Base-by-base conservation (phyloP, 2,329 filamentous ascomycete species). In the Fusarium napiforme region DNA sequence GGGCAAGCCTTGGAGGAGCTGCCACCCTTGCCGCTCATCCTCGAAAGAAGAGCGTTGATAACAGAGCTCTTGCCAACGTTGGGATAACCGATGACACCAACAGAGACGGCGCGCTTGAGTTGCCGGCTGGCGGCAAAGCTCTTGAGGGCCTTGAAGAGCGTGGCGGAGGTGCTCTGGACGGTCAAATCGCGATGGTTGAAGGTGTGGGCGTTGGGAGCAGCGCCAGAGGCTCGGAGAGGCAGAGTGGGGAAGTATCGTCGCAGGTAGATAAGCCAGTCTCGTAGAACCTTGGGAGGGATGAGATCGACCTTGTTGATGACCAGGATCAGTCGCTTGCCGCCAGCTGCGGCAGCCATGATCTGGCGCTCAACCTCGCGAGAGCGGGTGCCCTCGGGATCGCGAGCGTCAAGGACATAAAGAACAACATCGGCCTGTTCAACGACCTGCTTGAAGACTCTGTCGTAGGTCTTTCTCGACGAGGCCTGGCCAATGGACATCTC, bases 31-130 rank as follows among this genome's bases (percentile, higher is more conserved):
- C 91, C 88, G 74, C 92, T 90, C 76, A 97, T 86, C 42, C 94
- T 90, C 42, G 93, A 91, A 26, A 94, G 92, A 63, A 98, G 90
- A 21, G 95, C 93, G 82, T 98, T 98, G 87, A 98, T 97, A 78
- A 98, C 94, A 57, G 95, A 97, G 34, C 94, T 97, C 86, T 98
- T 98, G 81, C 95, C 95, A 67, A 97, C 95, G 81, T 98, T 98
- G 78, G 95, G 95, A 82, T 97, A 98, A 34, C 95, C 95, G 77
- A 98, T 97, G 71, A 98, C 93, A 74, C 95, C 95, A 69, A 98
- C 95, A 26, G 93, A 95, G 78, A 97, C 91, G 60, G 95, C 92
- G 63, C 95, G 92, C 87, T 97, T 97, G 75, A 98, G 86, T 81
- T 97, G 92, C 78, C 93, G 93, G 69, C 89, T 89, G 65, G 93